Percentiles rank a stretch among this genome's conserved stretches.
Evolutionary conservation across 2,329 filamentous ascomycete species (phyloP).

Genomic region (Talaromyces amestolkiae): DNA sequence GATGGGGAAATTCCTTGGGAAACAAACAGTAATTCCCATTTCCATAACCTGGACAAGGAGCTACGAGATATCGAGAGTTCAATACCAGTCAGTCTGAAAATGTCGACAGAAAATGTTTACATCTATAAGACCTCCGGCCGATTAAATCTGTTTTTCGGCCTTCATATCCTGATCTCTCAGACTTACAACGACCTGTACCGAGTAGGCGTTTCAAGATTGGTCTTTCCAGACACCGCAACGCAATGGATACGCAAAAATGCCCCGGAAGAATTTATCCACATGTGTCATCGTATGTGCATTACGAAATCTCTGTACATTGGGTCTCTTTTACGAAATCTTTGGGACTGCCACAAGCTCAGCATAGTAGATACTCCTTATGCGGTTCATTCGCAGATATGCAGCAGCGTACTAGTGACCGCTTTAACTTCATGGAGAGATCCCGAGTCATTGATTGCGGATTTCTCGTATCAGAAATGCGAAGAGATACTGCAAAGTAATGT

Average conservation of each 20-base stretch:
- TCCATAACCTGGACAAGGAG: background rate
- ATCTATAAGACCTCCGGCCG: conserved; percentile 15
- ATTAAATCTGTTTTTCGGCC: conserved; percentile 11
- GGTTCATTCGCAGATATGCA: conserved; percentile 14
- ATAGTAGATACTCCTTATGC: conserved; percentile 12
- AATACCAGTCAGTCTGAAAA: conserved; percentile 7
- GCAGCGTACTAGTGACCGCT: conserved; percentile 11
- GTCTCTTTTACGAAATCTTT: conserved; percentile 2
- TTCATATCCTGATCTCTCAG: conserved; percentile 12
- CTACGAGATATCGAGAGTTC: conserved; percentile 7
- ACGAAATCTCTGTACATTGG: conserved; percentile 10
- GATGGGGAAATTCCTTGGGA: conserved; percentile 11
- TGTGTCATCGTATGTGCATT: conserved; percentile 14
- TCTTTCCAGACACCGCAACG: background rate
- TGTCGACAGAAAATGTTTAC: conserved; percentile 14
- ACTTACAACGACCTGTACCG: conserved; percentile 14
- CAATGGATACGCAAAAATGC: conserved; percentile 11
- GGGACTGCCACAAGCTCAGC: conserved; percentile 11
- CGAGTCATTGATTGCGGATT: background rate
- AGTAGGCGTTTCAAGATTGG: conserved; percentile 4
- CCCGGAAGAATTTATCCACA: conserved; percentile 4
- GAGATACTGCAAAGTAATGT: conserved; percentile 11
- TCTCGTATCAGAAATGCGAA: conserved; percentile 4
- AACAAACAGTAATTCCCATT: background rate
- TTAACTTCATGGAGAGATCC: conserved; percentile 8